phyloP scores from a whole-genome alignment of 2,329 filamentous ascomycete genomes.

The Thelonectria rubi region DNA sequence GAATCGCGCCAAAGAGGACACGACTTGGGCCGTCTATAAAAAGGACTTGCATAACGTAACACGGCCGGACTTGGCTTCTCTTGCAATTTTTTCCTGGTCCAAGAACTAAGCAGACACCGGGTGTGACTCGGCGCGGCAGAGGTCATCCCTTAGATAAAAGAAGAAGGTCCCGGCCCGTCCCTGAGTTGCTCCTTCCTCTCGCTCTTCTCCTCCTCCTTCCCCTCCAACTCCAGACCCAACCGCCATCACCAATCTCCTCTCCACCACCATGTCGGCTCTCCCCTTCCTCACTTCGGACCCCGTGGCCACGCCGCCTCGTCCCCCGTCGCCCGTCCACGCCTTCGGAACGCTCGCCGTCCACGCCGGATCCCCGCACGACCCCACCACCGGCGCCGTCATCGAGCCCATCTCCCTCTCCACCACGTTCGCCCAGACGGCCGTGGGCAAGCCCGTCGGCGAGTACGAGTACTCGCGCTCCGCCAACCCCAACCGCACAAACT shows the following conservation, averaged over 20 bases:
- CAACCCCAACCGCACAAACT: slow-evolving; percentile 96
- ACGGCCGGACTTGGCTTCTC: not conserved
- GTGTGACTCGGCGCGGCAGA: slow-evolving; percentile 27
- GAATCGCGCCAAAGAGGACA: slow-evolving; percentile 38
- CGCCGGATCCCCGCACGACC: slow-evolving; percentile 90
- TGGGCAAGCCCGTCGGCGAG: slow-evolving; percentile 84
- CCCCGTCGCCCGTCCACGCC: slow-evolving; percentile 75
- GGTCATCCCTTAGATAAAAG: slow-evolving; percentile 34
- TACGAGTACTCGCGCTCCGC: slow-evolving; percentile 95
- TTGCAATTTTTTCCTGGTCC: not conserved
- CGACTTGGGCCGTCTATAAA: not conserved
- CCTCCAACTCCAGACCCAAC: not conserved
- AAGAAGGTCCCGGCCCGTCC: slow-evolving; percentile 29
- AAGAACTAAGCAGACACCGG: slow-evolving; percentile 6
- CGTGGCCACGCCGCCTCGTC: slow-evolving; percentile 77
- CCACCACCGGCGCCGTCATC: slow-evolving; percentile 92
- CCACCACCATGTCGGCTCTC: slow-evolving; percentile 32
- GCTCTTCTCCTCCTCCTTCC: slow-evolving; percentile 15
- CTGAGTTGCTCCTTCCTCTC: slow-evolving; percentile 27
- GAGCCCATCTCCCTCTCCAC: slow-evolving; percentile 95
- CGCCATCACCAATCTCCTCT: not conserved
- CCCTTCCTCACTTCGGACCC: slow-evolving; percentile 53
- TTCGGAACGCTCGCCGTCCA: slow-evolving; percentile 97
- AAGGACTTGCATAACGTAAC: slow-evolving; percentile 6
- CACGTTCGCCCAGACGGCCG: slow-evolving; percentile 90